Percentiles rank a stretch among this genome's conserved stretches.
Evolutionary conservation across 495 filamentous ascomycete genomes (phyloP).

Genomic region (Podospora sp.): DNA sequence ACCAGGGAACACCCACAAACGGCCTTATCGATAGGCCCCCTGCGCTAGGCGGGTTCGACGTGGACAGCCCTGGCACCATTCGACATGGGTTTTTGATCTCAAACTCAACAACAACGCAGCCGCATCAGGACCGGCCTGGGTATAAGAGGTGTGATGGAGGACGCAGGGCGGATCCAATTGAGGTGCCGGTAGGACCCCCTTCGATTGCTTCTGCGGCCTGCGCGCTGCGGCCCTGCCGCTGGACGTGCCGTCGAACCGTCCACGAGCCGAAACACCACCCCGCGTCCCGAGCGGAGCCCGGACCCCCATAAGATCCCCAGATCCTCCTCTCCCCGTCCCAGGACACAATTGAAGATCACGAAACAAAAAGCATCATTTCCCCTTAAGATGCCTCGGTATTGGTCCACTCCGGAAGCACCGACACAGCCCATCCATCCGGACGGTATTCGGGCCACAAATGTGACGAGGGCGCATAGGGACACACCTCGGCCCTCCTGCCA

Average conservation of each 20-base stretch:
- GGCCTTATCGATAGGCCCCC: constrained; percentile 15
- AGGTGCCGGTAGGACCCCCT: not conserved
- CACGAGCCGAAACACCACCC: not conserved
- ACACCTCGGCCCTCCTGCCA: too few relatives aligned
- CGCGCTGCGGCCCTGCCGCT: not conserved
- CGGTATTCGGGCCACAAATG: too few relatives aligned
- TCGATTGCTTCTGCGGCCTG: not conserved
- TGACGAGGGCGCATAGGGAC: too few relatives aligned
- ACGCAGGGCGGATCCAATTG: not conserved
- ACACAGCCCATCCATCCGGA: not conserved
- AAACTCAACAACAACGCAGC: constrained; percentile 16
- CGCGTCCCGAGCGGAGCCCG: not conserved
- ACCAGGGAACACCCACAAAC: not conserved
- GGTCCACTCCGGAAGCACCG: not conserved
- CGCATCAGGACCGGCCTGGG: not conserved
- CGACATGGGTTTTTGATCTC: not conserved
- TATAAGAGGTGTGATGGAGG: not conserved
- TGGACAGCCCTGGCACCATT: constrained; percentile 20
- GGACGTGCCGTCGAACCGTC: not conserved
- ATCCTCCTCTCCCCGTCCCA: too few relatives aligned
- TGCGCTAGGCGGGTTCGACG: not conserved
- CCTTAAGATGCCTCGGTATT: not conserved
- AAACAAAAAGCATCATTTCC: not conserved
- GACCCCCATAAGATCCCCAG: too few relatives aligned
- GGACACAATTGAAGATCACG: not conserved